Evolutionary conservation across 108 stramenopile genomes (phyloP), one percentile per base, ranked within the genome.

Genomic region (Skeletonema potamos): DNA sequence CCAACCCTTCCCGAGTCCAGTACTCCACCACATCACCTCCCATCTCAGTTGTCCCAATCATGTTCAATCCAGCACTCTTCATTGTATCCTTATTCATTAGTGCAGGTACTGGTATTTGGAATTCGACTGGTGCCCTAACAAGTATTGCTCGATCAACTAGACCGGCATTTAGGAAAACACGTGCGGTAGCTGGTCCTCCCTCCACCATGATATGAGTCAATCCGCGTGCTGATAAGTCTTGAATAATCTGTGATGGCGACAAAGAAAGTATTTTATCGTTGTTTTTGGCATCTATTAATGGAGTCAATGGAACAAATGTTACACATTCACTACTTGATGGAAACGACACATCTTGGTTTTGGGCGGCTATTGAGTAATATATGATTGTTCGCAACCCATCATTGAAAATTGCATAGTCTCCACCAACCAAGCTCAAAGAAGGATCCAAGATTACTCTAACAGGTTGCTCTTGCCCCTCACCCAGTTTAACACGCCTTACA

Each of bases 131-230:
- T 34, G 92, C 88, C 43, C 73, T 60, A 0, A 93, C 82, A 18
- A 91, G 41, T 66, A 93, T 89, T 24, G 82, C 88, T 28, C 92
- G 83, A 67, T 93, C 89, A 18, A 93, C 87, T 44, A 80, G 34
- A 15, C 64, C 18, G 29, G 81, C 82, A 55, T 82, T 22, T 7
- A 93, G 67, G 66, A 93, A 93, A 8, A 60, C 54, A 39, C 37
- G 76, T 54, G 92, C 92, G 6, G 89, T 89, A 6, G 69, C 54
- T 17, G 92, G 92, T 29, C 92, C 92, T 37, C 92, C 92, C 79
- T 93, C 92, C 33, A 93, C 88, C 88, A 93, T 89, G 10, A 91
- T 67, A 70, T 93, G 92, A n/a, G 79, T 64, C 12, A 91, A 48
- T 29, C 74, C 73, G 64, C 76, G 54, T 48, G 39, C 24, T 39